Percentiles rank a stretch among this genome's conserved stretches.
These are phyloP conservation scores for Aspergillus ostianus DNA, from an alignment of 495 filamentous ascomycete genomes.

Conservation along the genomic window DNA sequence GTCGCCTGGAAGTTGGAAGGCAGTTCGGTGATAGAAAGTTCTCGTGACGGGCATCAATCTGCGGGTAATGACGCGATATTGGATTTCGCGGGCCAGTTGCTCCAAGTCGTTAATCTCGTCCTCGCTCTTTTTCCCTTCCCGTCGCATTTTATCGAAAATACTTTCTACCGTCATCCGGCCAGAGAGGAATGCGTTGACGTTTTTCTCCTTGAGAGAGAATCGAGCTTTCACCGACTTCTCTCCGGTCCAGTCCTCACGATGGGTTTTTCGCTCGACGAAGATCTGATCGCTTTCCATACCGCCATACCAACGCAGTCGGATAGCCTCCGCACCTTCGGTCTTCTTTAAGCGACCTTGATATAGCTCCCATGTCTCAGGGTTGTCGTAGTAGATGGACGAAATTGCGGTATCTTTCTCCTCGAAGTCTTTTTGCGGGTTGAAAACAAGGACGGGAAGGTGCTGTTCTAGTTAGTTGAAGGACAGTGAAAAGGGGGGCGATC, in stretches of 20 bases:
- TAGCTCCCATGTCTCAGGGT: slow-evolving; percentile 86
- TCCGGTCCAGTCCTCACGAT: slow-evolving; percentile 98
- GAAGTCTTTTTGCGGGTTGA: slow-evolving; percentile 97
- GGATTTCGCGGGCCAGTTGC: slow-evolving; percentile 84
- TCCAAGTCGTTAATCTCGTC: slow-evolving; percentile 89
- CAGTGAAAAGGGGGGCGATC: not conserved
- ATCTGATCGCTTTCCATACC: slow-evolving; percentile 92
- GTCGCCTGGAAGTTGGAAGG: slow-evolving; percentile 96
- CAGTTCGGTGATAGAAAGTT: slow-evolving; percentile 96
- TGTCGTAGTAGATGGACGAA: slow-evolving; percentile 98
- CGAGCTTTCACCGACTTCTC: slow-evolving; percentile 98
- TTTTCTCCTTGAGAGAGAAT: slow-evolving; percentile 93
- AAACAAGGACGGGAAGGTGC: slow-evolving; percentile 95
- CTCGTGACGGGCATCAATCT: slow-evolving; percentile 81
- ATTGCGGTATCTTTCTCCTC: slow-evolving; percentile 86
- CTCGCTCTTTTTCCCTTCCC: slow-evolving; percentile 87
- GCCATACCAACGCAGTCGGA: slow-evolving; percentile 95
- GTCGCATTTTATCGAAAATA: slow-evolving; percentile 91
- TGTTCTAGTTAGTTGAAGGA: slow-evolving; percentile 19
- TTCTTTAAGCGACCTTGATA: slow-evolving; percentile 95
- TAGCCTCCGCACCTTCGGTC: slow-evolving; percentile 95
- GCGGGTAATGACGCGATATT: slow-evolving; percentile 85
- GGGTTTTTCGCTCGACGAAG: slow-evolving; percentile 97
- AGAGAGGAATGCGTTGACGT: slow-evolving; percentile 83
- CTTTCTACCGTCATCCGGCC: slow-evolving; percentile 78